Evolutionary conservation across 768 basidiomycete genomes (phyloP), one percentile per base, ranked within the genome.

Genomic region (Trametes cinnabarina): DNA sequence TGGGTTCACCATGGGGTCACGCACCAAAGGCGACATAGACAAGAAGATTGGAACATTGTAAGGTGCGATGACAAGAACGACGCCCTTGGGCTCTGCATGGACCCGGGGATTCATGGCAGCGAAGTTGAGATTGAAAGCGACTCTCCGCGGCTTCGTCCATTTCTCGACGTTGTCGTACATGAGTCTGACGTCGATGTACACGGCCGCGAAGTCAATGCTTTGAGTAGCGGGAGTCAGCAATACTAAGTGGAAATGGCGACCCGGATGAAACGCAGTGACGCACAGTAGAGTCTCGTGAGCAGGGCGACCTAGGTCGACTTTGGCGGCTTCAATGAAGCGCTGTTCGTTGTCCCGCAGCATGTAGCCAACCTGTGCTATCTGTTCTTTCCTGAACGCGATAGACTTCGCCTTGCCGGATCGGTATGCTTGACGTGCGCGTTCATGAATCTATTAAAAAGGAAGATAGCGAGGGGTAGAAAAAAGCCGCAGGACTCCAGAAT

Each of bases 1-100:
- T n/a, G n/a, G n/a, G n/a, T n/a, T n/a, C n/a, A n/a, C n/a, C n/a
- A n/a, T n/a, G n/a, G n/a, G n/a, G n/a, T n/a, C n/a, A 69, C 80
- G 22, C 55, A 87, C 87, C 62, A 92, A 57, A 10, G 87, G 86
- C 1, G 75, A 72, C 4, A 89, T 32, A 0, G 78, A 67, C 53
- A 88, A 69, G 76, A 78, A 85, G 14, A 91, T 57, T 0, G 89
- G 90, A 65, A 87, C 90, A 70, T 90, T 90, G 79, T 88, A 90
- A 0, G 88, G 86, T 30, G 75, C 77, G 56, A 91, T 86, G 63
- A 88, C 81, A 50, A 90, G 73, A 0, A 87, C 79, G 23, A 84
- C 79, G 3, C 90, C 89, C 68, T 93, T 94, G 41, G 92, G 78
- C 62, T 90, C 88, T 64, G 90, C 90, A 51, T 82, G 77, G 2